Evolutionary conservation across 2,329 filamentous ascomycete species (phyloP).

Genomic region (Plectosphaerella sp.): DNA sequence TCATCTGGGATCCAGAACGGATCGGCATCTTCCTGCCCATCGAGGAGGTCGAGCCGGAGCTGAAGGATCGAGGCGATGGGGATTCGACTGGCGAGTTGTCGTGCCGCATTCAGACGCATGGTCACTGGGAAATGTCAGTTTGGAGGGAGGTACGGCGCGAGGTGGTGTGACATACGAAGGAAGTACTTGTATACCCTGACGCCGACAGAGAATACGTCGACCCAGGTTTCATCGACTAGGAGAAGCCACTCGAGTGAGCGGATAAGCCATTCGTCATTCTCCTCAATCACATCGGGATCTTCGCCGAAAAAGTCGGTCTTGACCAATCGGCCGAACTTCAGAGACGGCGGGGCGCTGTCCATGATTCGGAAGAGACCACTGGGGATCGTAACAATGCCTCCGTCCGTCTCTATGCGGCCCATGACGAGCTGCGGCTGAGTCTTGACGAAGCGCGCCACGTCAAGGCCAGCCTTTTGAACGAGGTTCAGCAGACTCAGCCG

Average conservation of each 20-base stretch:
- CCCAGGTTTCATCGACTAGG: slow-evolving; percentile 68
- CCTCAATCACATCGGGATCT: slow-evolving; percentile 46
- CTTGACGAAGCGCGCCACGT: slow-evolving; percentile 69
- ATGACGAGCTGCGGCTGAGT: slow-evolving; percentile 56
- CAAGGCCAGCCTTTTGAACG: slow-evolving; percentile 70
- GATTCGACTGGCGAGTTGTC: slow-evolving; percentile 47
- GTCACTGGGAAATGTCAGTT: slow-evolving; percentile 31
- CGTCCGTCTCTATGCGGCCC: slow-evolving; percentile 35
- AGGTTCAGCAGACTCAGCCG: slow-evolving; percentile 67
- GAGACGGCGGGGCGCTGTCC: slow-evolving; percentile 41
- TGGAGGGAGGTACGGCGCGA: slow-evolving; percentile 19
- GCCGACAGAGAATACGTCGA: slow-evolving; percentile 63
- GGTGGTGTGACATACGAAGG: slow-evolving; percentile 58
- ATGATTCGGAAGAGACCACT: slow-evolving; percentile 48
- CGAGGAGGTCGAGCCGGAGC: slow-evolving; percentile 27
- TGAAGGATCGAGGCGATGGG: slow-evolving; percentile 43
- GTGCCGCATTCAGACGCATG: slow-evolving; percentile 49
- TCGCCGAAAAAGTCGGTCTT: slow-evolving; percentile 67
- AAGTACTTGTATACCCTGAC: slow-evolving; percentile 78
- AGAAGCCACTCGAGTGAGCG: slow-evolving; percentile 82
- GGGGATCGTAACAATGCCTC: slow-evolving; percentile 23
- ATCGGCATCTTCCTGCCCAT: slow-evolving; percentile 28
- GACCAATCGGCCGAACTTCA: slow-evolving; percentile 60
- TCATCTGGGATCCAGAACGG: slow-evolving; percentile 24
- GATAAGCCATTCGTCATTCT: slow-evolving; percentile 68